Evolutionary conservation across 306 rosid genomes (phyloP), one percentile per base, ranked within the genome.

Genomic region (Vigna radiata): DNA sequence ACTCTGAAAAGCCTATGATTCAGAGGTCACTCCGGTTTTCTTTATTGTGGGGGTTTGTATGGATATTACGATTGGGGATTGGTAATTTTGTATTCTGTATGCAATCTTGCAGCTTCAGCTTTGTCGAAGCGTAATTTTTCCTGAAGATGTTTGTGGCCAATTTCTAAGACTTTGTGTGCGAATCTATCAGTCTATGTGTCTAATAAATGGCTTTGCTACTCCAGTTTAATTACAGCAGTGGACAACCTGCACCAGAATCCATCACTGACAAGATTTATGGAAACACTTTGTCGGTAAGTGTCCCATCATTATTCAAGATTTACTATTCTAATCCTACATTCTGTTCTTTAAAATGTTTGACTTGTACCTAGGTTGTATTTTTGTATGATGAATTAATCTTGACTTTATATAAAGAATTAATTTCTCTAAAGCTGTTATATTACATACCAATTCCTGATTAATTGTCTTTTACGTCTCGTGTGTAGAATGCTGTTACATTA

Each of bases 211-310:
- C 17, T 64, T 77, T 82, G 50, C 47, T 79, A 58, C 53, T 72
- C 61, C 86, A 96, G 99, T 93, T 96, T 78, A 96, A 92, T 84
- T 96, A 96, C 90, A 88, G 91, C 81, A 96, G 98, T 83, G 98
- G 97, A 68, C 99, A 93, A 77, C 98, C 99, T 81, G 99, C 99
- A 66, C 99, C 98, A 8, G 98, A 96, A 82, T 91, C 99, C 78
- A 96, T 96, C 78, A 93, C 98, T 15, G 98, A 96, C 86, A 92
- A 91, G 84, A 96, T 96, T 80, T 96, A 93, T 70, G 97, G 99
- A 87, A 96, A 96, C 86, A 93, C 99, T 52, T 87, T 89, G 37
- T 92, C 98, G 18, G 98, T 96, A 91, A 88, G 96, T 85, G 36
- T 81, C 77, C 66, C 69, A 52, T 33, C 60, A 9, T 60, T 65